Evolutionary conservation across 805 yeast genomes (phyloP), one percentile per base, ranked within the genome.

Genomic region (Myxozyma neglecta): DNA sequence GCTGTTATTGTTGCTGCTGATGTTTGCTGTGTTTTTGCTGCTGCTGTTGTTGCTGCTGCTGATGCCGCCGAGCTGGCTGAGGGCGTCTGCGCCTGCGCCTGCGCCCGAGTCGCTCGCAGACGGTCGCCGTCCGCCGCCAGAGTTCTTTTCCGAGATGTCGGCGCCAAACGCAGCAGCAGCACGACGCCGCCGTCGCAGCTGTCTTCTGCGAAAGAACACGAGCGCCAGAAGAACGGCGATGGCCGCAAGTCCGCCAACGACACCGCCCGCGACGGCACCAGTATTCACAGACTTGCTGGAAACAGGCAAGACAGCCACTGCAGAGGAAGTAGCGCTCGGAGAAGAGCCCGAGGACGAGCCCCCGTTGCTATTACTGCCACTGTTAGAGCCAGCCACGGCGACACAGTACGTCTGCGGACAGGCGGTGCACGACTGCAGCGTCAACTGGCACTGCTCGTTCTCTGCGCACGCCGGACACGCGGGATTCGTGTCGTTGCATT

Each of bases 211-310:
- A 34, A 79, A 71, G 53, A 70, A 78, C 64, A 80, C 76, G 29
- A 77, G 67, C 34, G 79, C 69, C 4, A 81, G 61, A 0, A 83
- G 67, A 1, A 76, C 67, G 0, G 75, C 75, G 0, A 82, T 70
- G 6, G 79, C 82, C 1, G 76, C 80, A 1, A 83, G 78, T 16
- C 88, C 86, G 18, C 89, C 92, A 1, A 85, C 81, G 0, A 86
- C 85, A 32, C 91, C 92, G 24, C 91, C 93, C 0, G 86, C 88
- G 20, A 87, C 80, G 6, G 85, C 89, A 6, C 90, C 87, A 18
- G 79, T 18, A 20, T 60, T 50, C 1, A 72, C 20, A 16, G 48
- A 39, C 8, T 11, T 2, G 3, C 6, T 24, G 8, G 48, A 47
- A 11, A 9, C 20, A 16, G 29, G 16, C 6, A 36, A 32, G 1